Evolutionary conservation across 1,284 basidiomycete species (phyloP), one percentile per base, ranked within the genome.

Genomic region (Rhodotorula sp.): DNA sequence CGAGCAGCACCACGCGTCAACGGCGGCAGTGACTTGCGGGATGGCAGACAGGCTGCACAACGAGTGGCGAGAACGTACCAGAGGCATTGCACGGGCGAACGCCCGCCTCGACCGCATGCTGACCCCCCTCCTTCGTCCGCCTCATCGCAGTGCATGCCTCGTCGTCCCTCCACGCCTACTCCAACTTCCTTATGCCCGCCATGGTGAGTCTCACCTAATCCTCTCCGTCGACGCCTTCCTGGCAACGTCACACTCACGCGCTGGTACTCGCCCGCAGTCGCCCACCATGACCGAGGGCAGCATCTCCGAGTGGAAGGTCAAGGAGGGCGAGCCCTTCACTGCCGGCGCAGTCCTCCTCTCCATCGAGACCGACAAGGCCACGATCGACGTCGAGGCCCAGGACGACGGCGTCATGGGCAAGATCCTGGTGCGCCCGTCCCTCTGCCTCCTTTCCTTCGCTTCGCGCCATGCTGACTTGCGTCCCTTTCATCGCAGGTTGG

Each of bases 331-430:
- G 39, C 61, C 73, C 5, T 83, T 83, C 77, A 75, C 66, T 29
- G 79, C 80, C 0, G 81, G 81, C 15, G 81, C 80, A 61, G 78
- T 83, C 27, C 64, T 83, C 27, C 76, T 82, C 39, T 62, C 69
- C 19, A 61, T 80, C 69, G 78, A 79, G 64, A 80, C 78, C 12
- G 79, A 79, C 67, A 80, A 80, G 75, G 78, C 75, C 53, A 79
- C 80, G 64, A 82, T 83, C 74, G 82, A 83, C 63, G 82, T 83
- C 48, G 82, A 83, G 77, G 82, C 82, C 34, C 81, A 82, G 74
- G 83, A 83, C 41, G 83, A 83, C 69, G 83, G 83, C 44, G 72
- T 83, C 25, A 78, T 83, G 72, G 83, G 80, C 70, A 82, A 82
- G 75, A 82, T 83, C 63, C 53, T 80, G 34, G 75, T 80, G 34